Base-by-base conservation (phyloP, 140 eudicot species). In the Oenanthe javanica region DNA sequence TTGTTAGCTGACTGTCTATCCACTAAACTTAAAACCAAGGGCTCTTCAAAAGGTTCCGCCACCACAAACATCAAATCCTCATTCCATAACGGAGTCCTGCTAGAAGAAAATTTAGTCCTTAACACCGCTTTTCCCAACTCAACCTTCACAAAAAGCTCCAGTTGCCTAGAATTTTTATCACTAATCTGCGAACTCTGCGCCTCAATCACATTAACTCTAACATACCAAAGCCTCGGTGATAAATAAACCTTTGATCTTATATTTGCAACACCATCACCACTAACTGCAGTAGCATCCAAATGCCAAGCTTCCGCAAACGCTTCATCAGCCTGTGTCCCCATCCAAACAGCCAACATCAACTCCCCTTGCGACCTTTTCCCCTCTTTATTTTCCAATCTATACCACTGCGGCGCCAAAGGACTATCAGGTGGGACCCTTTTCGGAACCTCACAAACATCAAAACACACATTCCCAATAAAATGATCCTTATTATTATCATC, bases 401-500 rank as follows among this genome's bases (percentile, higher is more conserved):
- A 90, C 94, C 94, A 90, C 52, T 90, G 90, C 1, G 94, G 86
- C 9, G 94, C 94, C 81, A 90, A 81, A 3, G 90, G 92, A 77
- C 95, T 90, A 71, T 90, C 92, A 0, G 94, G 94, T 48, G 94
- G 94, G 10, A 88, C 92, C 83, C 94, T 50, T 57, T 82, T 83
- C 0, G 94, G 94, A 4, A 86, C 85, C 85, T 90, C 92, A n/a
- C 11, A 45, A n/a, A 84, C 69, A 66, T 90, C 90, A 48, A 90
- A 77, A 6, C 80, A 75, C n/a, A 88, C 64, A 61, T 85, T 82
- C 49, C 94, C 94, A 10, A 87, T 81, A 40, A 67, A 79, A 81
- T 84, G 85, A 82, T 83, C 84, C 45, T 55, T 84, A 14, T 72
- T 72, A 9, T 27, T 49, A 9, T 23, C 50, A 52, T 75, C 80